A percentile compares a stretch with the other conserved stretches of the same genome.
These are phyloP conservation scores for Camillea tinctor DNA, from an alignment of 2,329 filamentous ascomycete genomes.

Conservation along the genomic window DNA sequence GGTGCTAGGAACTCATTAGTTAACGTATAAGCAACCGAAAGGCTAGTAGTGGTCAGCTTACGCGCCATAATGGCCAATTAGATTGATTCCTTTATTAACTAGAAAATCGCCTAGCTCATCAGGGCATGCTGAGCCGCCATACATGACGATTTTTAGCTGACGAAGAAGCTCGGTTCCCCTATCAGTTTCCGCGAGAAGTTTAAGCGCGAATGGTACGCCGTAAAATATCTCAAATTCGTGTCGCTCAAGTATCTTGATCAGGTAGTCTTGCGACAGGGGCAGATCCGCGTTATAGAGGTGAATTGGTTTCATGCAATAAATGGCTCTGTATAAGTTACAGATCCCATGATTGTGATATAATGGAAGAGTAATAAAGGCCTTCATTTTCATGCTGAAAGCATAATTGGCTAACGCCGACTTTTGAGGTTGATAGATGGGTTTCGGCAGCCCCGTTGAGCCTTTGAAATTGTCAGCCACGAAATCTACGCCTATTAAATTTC, in stretches of 20 bases:
- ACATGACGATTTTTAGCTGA: constrained; percentile 52
- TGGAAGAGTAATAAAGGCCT: constrained; percentile 54
- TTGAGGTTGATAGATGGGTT: constrained; percentile 61
- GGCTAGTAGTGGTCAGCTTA: constrained; percentile 30
- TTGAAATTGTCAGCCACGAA: constrained; percentile 22
- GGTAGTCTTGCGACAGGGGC: constrained; percentile 51
- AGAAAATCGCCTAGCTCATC: constrained; percentile 57
- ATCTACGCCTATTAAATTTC: constrained; percentile 17
- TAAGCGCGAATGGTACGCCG: constrained; percentile 63
- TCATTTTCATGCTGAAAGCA: constrained; percentile 36
- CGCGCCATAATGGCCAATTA: constrained; percentile 58
- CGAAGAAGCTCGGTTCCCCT: constrained; percentile 50
- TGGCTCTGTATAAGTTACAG: constrained; percentile 51
- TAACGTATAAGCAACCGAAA: not conserved
- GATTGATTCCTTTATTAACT: constrained; percentile 51
- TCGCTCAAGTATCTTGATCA: constrained; percentile 43
- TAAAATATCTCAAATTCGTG: constrained; percentile 54
- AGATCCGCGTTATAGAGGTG: constrained; percentile 54
- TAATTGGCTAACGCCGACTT: constrained; percentile 49
- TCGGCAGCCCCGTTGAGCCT: constrained; percentile 61
- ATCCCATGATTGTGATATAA: constrained; percentile 61
- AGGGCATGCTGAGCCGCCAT: constrained; percentile 57
- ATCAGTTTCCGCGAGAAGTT: constrained; percentile 58
- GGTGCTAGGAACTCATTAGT: constrained; percentile 35
- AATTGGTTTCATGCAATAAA: constrained; percentile 49